These are phyloP conservation scores for Solanum pimpinellifolium DNA, from an alignment of 257 asterid genomes.

Conservation along the genomic window DNA sequence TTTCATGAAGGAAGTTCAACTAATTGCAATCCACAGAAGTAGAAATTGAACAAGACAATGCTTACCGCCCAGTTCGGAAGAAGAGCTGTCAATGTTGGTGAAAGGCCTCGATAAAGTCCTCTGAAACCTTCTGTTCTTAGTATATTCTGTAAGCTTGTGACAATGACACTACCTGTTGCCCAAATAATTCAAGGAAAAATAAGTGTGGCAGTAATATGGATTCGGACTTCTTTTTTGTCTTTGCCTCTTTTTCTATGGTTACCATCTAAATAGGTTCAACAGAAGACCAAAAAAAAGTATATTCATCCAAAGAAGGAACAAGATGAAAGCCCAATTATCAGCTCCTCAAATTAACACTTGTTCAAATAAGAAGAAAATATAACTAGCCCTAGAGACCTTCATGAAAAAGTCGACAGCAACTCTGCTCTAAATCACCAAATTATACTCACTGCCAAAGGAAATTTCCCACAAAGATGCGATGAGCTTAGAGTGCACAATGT, in stretches of 20 bases:
- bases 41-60: conserved; percentile 6
- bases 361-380: neutral
- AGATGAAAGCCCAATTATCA: neutral
- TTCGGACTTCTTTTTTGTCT: neutral
- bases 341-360: neutral
- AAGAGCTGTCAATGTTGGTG: conserved; percentile 85
- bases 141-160: conserved; percentile 61
- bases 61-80: conserved; percentile 99
- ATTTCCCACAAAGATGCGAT: neutral
- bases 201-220: neutral
- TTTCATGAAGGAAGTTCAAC: neutral
- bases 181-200: neutral
- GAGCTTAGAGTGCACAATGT: neutral
- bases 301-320: neutral
- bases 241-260: neutral
- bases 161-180: conserved; percentile 67
- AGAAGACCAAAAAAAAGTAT: neutral
- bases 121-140: conserved; percentile 62
- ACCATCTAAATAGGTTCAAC: neutral
- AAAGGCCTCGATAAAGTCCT: conserved; percentile 97
- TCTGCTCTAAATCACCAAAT: neutral
- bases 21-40: neutral
- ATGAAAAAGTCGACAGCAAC: neutral
- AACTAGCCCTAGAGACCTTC: neutral
- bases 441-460: neutral